Percentiles rank a stretch among this genome's conserved stretches.
Conservation (phyloP, 768 basidiomycete species). For the Coprinopsis marcescibilis region DNA sequence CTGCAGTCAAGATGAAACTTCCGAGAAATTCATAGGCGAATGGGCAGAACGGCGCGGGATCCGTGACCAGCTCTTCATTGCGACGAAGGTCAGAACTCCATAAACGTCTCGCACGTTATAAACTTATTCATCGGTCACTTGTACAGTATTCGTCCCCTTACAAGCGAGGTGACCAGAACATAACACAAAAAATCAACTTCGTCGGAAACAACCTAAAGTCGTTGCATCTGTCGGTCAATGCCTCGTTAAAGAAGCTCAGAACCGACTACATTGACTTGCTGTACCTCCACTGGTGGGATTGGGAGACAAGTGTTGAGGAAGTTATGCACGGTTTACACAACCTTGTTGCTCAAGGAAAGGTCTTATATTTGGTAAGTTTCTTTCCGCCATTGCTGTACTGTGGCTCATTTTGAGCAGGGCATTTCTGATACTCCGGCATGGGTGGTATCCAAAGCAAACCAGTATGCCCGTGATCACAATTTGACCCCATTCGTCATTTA, state of each 20-base stretch:
- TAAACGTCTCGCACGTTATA: neutral
- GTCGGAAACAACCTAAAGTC: conserved; percentile 43
- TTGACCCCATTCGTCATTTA: conserved; percentile 45
- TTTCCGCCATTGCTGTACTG: too few relatives aligned
- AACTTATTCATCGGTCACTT: neutral
- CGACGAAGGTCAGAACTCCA: conserved; percentile 28
- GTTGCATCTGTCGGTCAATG: conserved; percentile 34
- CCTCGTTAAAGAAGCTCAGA: conserved; percentile 39
- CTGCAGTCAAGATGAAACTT: conserved; percentile 43
- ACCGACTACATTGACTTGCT: conserved; percentile 41
- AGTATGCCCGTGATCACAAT: conserved; percentile 39
- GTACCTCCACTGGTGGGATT: conserved; percentile 48
- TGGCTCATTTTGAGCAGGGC: conserved; percentile 17
- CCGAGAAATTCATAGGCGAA: conserved; percentile 44
- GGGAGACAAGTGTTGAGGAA: conserved; percentile 45
- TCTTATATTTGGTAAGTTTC: conserved; percentile 33
- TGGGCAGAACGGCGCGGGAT: conserved; percentile 39
- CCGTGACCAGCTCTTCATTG: conserved; percentile 41
- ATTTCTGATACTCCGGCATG: conserved; percentile 37
- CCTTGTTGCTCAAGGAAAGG: conserved; percentile 47
- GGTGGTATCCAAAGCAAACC: conserved; percentile 38
- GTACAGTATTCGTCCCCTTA: conserved; percentile 22
- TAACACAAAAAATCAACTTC: conserved; percentile 31
- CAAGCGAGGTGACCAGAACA: conserved; percentile 18
- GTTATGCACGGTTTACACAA: conserved; percentile 50